phyloP scores from a whole-genome alignment of 148 eudicot genomes.

The Rhododendron williamsianum region DNA sequence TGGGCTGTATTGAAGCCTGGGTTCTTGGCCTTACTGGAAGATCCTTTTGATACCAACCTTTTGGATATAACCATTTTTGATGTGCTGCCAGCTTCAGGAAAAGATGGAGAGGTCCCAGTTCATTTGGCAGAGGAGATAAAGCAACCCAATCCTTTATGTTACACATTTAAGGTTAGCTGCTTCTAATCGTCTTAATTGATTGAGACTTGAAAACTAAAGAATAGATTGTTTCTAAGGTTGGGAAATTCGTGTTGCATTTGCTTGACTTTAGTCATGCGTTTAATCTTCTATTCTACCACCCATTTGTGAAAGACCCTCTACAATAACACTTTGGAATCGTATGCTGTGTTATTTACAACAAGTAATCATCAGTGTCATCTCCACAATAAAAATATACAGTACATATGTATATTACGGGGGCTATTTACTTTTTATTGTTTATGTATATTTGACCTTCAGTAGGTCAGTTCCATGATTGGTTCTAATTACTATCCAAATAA shows the following conservation, averaged over 20 bases:
- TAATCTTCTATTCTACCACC: neutral
- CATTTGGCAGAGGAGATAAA: constrained; percentile 79
- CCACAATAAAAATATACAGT: neutral
- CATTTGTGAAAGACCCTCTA: neutral
- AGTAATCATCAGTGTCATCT: neutral
- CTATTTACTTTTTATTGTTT: neutral
- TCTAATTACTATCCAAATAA: neutral
- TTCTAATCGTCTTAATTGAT: neutral
- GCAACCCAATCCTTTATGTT: constrained; percentile 80
- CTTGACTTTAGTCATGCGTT: neutral
- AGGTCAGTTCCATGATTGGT: neutral
- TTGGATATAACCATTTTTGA: constrained; percentile 86
- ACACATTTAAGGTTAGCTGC: constrained; percentile 74
- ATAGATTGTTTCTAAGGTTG: neutral
- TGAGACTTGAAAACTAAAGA: neutral
- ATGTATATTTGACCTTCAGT: neutral
- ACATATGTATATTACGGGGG: neutral
- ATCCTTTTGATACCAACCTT: constrained; percentile 70
- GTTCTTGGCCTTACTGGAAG: constrained; percentile 88
- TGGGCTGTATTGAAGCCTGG: constrained; percentile 99
- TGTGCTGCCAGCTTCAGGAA: constrained; percentile 70
- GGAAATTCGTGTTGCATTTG: neutral
- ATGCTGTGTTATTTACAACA: neutral
- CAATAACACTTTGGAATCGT: neutral
- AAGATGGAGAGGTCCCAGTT: constrained; percentile 60